phyloP scores from a whole-genome alignment of 1,284 basidiomycete species.

The Austropuccinia psidii region DNA sequence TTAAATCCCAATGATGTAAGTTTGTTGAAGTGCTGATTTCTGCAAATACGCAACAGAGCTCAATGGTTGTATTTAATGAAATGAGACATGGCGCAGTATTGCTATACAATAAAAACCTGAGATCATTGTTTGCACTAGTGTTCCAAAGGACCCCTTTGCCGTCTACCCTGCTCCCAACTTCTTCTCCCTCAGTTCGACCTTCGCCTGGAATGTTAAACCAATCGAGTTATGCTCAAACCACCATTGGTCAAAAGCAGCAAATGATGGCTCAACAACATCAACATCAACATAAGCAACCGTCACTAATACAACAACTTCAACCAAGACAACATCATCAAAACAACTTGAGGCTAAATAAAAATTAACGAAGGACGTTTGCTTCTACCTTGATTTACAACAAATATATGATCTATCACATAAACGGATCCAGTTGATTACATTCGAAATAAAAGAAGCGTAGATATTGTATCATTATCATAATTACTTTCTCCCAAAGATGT shows the following conservation, averaged over 20 bases:
- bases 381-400: too few species aligned
- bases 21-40: not conserved
- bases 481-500: too few species aligned
- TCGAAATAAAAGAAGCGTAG: too few species aligned
- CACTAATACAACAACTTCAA: not conserved
- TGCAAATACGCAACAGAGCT: not conserved
- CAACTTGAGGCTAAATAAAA: not conserved
- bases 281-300: not conserved
- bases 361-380: too few species aligned
- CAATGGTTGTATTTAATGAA: constrained; percentile 7
- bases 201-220: not conserved
- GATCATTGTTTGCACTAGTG: not conserved
- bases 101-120: constrained; percentile 2
- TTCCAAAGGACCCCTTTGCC: constrained; percentile 6
- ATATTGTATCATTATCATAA: too few species aligned
- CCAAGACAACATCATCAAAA: not conserved
- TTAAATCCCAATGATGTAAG: not conserved
- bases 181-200: not conserved
- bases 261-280: not conserved
- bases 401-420: too few species aligned
- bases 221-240: not conserved
- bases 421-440: too few species aligned
- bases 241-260: not conserved
- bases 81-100: constrained; percentile 15
- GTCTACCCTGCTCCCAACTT: not conserved